These are phyloP conservation scores for Persicaria maculosa DNA, from an alignment of 148 eudicot genomes.

Conservation along the genomic window DNA sequence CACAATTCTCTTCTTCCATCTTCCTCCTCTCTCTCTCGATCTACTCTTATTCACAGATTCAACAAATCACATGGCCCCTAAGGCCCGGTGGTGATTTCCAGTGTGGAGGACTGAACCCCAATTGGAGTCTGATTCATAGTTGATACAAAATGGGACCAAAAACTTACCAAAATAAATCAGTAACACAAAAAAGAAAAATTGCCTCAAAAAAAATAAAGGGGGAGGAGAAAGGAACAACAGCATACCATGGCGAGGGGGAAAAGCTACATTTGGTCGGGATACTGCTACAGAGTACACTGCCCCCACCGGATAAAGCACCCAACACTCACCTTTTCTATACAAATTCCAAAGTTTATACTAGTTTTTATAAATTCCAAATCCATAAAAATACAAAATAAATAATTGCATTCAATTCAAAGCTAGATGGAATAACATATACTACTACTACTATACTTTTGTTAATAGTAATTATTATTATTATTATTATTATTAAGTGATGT, in stretches of 20 bases:
- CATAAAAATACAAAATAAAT: not conserved
- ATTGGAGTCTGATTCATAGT: no score
- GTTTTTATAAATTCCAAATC: not conserved
- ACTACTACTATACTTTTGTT: no score
- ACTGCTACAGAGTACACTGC: not conserved
- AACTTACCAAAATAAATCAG: not conserved
- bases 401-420: not conserved
- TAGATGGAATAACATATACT: slow-evolving; percentile 3
- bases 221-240: not conserved
- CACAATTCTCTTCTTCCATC: no score
- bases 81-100: no score
- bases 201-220: not conserved
- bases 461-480: no score
- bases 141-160: no score
- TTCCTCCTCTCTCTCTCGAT: no score
- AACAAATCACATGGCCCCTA: no score
- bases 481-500: not conserved
- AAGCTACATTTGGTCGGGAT: slow-evolving; percentile 14
- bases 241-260: not conserved
- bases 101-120: no score
- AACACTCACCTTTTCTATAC: not conserved
- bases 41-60: no score
- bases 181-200: not conserved
- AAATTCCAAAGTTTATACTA: not conserved
- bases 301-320: slow-evolving; percentile 11